These are phyloP conservation scores for Ailanthus altissimus DNA, from an alignment of 345 rosid species.

Conservation along the genomic window DNA sequence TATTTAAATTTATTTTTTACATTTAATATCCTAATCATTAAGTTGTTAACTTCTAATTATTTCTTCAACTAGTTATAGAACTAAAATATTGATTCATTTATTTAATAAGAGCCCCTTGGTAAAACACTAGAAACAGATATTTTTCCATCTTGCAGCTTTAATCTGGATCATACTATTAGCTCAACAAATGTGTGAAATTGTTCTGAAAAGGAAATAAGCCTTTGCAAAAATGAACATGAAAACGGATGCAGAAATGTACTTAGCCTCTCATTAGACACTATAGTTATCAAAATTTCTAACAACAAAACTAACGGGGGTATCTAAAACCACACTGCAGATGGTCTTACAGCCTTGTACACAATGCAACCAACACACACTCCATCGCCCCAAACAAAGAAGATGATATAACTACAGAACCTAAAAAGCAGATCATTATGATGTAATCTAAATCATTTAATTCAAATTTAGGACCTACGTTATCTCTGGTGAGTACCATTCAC, in stretches of 20 bases:
- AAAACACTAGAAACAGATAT: neutral
- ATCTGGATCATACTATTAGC: neutral
- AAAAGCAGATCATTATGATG: slow-evolving; percentile 3
- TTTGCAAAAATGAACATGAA: neutral
- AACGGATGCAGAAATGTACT: neutral
- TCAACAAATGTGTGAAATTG: neutral
- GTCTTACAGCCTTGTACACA: neutral
- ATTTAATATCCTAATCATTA: too few relatives aligned
- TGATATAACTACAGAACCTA: neutral
- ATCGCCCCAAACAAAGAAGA: neutral
- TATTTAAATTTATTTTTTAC: too few relatives aligned
- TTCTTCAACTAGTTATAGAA: neutral
- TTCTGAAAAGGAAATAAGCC: neutral
- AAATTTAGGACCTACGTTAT: too few relatives aligned
- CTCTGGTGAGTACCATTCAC: too few relatives aligned
- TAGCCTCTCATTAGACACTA: neutral
- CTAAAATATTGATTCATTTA: neutral
- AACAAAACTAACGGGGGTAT: neutral
- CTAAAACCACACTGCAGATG: neutral
- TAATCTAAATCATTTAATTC: too few relatives aligned
- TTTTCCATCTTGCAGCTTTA: neutral
- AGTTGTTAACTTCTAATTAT: too few relatives aligned
- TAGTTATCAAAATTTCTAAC: neutral
- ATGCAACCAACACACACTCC: too few relatives aligned
- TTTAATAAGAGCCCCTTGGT: neutral